phyloP scores from a whole-genome alignment of 2,329 filamentous ascomycete species.

The Colletotrichum salicis region DNA sequence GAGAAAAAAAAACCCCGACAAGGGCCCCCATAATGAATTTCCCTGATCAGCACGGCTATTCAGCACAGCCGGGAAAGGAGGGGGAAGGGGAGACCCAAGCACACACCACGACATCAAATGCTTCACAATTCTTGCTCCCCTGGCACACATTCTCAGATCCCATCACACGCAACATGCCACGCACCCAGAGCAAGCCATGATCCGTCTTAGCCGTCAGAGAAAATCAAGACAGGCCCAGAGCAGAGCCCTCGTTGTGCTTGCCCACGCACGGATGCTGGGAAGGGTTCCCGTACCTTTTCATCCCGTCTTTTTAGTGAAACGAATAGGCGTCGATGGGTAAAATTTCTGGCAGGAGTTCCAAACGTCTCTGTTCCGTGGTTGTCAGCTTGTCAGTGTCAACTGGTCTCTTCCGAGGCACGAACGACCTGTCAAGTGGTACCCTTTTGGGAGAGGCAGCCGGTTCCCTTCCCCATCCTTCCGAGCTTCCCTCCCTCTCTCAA shows the following conservation, averaged over 20 bases:
- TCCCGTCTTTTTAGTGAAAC: constrained; percentile 15
- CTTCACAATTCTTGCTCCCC: not conserved
- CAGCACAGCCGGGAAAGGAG: constrained; percentile 14
- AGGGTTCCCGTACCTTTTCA: constrained; percentile 1
- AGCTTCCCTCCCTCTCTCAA: not conserved
- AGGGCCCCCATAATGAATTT: not conserved
- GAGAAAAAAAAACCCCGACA: not conserved
- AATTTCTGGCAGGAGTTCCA: constrained; percentile 22
- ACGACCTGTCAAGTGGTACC: not conserved
- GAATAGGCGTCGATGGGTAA: not conserved
- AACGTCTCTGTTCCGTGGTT: not conserved
- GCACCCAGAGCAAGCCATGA: not conserved
- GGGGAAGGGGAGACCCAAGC: not conserved
- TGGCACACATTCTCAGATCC: not conserved
- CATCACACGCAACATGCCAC: constrained; percentile 5
- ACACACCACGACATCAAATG: constrained; percentile 16
- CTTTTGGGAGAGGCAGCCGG: not conserved
- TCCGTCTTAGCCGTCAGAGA: not conserved
- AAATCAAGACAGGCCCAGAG: not conserved
- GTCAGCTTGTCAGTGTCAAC: constrained; percentile 7
- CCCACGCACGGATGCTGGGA: not conserved
- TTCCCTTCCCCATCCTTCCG: not conserved
- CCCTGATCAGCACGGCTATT: constrained; percentile 31
- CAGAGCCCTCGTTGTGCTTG: no score
- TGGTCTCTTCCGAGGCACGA: not conserved